Evolutionary conservation across 495 filamentous ascomycete species (phyloP), one percentile per base, ranked within the genome.

Genomic region (Haplographium delicatum): DNA sequence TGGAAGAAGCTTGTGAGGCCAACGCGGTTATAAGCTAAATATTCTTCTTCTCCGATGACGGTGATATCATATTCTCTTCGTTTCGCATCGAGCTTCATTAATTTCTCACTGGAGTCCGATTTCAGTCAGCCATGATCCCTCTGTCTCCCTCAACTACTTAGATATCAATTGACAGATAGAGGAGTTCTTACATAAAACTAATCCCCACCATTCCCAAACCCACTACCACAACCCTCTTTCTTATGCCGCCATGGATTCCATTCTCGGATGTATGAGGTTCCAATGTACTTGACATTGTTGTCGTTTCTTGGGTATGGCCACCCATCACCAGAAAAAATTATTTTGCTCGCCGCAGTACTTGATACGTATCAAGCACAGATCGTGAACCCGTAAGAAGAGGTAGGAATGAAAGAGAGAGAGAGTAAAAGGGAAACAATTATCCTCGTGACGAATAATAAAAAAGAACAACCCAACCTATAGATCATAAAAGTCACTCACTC

Each of bases 151-250:
- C 42, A 34, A 25, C 47, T 54, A n/a, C n/a, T n/a, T n/a, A n/a
- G n/a, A n/a, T n/a, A n/a, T n/a, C 22, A 31, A 24, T 20, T 34
- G 4, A 35, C 6, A 13, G 42, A 41, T 23, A 23, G 16, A 45
- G 7, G 24, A 25, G 44, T 18, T 65, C 84, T 69, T 68, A 93
- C 88, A 96, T 95, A 65, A 96, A 91, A 38, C 88, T 82, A 47
- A 96, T 87, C 19, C 89, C 91, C 33, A 97, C 91, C 91, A 97
- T 97, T 8, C 91, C 91, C 67, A 97, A 67, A 7, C 91, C 91
- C 22, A 95, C 88, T 26, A 97, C 79, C 0, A 96, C 89, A 27
- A 96, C 72, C 59, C 74, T 84, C 57, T 89, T 88, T 44, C 84
- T 56, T 19, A 18, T 18, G 15, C 39, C 55, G 48, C 46, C 51